phyloP scores from a whole-genome alignment of 306 rosid genomes.

The Pachyrhizus erosus region DNA sequence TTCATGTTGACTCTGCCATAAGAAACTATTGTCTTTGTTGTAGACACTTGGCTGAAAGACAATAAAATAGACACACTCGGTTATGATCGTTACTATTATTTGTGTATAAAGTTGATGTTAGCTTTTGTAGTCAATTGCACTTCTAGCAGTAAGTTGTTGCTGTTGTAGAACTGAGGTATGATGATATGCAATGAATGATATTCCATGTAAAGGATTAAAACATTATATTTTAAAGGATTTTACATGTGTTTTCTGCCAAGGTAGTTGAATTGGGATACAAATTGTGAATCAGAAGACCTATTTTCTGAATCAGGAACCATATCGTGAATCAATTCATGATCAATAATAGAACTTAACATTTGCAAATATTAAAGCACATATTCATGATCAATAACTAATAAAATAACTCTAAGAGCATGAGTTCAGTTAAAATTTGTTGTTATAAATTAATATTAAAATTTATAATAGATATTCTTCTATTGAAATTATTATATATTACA shows the following conservation, averaged over 20 bases:
- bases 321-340: no score
- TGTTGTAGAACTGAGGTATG: slow-evolving; percentile 2
- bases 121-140: not conserved
- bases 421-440: no score
- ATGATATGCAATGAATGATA: slow-evolving; percentile 7
- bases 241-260: not conserved
- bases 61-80: not conserved
- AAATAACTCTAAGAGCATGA: no score
- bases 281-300: no score
- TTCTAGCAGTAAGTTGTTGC: not conserved
- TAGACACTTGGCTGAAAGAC: not conserved
- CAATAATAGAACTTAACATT: no score
- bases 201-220: slow-evolving; percentile 2
- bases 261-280: no score
- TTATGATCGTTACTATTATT: not conserved
- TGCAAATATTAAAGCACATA: no score
- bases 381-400: no score
- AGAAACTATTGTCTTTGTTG: not conserved
- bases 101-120: not conserved
- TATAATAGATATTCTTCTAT: no score
- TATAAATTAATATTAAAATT: no score
- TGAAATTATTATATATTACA: no score
- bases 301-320: no score
- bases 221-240: not conserved
- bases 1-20: not conserved